phyloP scores from a whole-genome alignment of 345 rosid species.

The Gossypium turneri region DNA sequence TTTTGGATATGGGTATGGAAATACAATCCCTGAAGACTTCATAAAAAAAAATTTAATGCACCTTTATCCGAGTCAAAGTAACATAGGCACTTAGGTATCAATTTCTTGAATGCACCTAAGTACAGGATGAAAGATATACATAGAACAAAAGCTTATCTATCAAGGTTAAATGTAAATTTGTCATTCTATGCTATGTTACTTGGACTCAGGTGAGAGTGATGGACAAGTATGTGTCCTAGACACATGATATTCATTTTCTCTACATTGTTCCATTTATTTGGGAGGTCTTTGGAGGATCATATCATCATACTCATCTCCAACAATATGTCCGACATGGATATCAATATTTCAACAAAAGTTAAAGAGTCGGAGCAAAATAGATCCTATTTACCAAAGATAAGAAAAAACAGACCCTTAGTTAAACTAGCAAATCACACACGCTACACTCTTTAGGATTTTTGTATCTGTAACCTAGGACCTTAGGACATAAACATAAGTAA shows the following conservation, averaged over 20 bases:
- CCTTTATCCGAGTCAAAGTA: neutral
- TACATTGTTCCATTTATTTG: neutral
- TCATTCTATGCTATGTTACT: neutral
- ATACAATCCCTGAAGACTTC: neutral
- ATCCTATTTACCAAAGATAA: neutral
- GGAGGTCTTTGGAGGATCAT: neutral
- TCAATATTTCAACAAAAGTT: neutral
- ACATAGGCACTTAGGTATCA: neutral
- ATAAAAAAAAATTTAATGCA: neutral
- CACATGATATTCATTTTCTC: neutral
- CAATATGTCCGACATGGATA: neutral
- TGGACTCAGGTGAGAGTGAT: neutral
- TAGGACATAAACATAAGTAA: neutral
- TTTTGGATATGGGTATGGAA: neutral
- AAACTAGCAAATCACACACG: neutral
- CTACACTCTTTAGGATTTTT: neutral
- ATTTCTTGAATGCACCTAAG: neutral
- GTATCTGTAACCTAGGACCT: neutral
- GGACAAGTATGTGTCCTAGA: neutral
- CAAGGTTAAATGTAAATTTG: neutral
- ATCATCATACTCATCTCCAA: neutral
- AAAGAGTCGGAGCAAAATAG: neutral
- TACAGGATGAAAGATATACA: constrained; percentile 1
- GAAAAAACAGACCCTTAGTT: neutral
- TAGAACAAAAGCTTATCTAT: neutral